Base-by-base conservation (phyloP, 805 yeast genomes). In the Myxozyma monticola region DNA sequence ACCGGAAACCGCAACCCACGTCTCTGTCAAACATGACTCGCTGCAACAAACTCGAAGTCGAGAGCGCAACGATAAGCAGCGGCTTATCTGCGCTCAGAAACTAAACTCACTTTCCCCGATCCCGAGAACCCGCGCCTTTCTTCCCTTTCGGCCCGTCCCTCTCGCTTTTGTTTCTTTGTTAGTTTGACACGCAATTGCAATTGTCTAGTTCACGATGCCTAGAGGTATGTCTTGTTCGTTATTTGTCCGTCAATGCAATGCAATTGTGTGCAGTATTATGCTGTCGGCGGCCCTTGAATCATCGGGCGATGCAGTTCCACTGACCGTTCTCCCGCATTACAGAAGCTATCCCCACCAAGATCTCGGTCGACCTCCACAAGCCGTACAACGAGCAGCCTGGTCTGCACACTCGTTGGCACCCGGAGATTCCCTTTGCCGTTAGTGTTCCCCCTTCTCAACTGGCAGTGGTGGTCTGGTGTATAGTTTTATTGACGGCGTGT, bases 341-440 rank as follows among this genome's bases (percentile, higher is more conserved):
- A 54, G 59, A 42, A n/a, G 42, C 67, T 21, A 62, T 71, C 44
- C 67, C 70, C 45, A 70, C 72, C 36, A 64, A 66, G n/a, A 69
- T 73, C 36, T 65, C 68, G 48, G 73, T 76, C 36, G 76, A 73
- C 54, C 65, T 76, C 21, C 63, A 65, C 38, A 72, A 64, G 49
- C 77, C 79, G 1, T 78, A 76, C 20, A 64, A 68, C 56, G 72
- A 68, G 41, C 80, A 76, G 62, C 70, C 70, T n/a, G 76, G 76
- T 20, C 60, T 75, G 29, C 80, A 76, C 64, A 76, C 77, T 59
- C 66, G 80, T 53, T 76, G 80, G 80, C 80, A 76, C 60, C 80
- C 80, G 14, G 60, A 56, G 49, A 56, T 56, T 42, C 60, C 60
- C 8, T 56, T 56, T 50, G 46, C 45, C 47, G 60, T 49, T 37